Conservation (phyloP, 805 yeast species). For the Candida nitratophila region DNA sequence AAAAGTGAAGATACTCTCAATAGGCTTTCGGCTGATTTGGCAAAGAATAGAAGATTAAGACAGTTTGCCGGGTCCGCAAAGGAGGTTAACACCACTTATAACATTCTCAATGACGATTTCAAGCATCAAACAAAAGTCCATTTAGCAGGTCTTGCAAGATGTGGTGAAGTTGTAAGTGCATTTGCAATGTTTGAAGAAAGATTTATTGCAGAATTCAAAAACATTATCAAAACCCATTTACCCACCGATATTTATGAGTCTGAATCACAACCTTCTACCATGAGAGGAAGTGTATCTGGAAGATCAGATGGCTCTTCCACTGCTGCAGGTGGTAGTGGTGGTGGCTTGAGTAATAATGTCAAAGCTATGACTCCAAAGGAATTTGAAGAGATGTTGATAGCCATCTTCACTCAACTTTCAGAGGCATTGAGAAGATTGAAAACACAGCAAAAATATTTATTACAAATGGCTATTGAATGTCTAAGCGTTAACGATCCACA, state of each 20-base stretch:
- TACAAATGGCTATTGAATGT: constrained; percentile 60
- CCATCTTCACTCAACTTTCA: constrained; percentile 54
- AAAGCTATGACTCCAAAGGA: constrained; percentile 66
- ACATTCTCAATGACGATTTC: constrained; percentile 30
- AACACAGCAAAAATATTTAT: constrained; percentile 68
- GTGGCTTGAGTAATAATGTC: constrained; percentile 32
- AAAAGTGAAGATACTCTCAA: constrained; percentile 41
- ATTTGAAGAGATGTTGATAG: constrained; percentile 62
- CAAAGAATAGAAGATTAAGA: constrained; percentile 4
- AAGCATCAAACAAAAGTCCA: constrained; percentile 37
- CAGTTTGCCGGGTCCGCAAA: constrained; percentile 15
- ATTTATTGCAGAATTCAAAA: constrained; percentile 64
- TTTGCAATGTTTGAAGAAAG: constrained; percentile 59
- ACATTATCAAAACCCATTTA: constrained; percentile 55
- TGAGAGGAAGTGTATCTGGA: constrained; percentile 14
- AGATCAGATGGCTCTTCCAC: constrained; percentile 22
- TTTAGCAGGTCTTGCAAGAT: constrained; percentile 50
- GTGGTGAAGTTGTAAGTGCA: constrained; percentile 56
- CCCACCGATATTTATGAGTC: constrained; percentile 39
- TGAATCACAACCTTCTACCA: constrained; percentile 3
- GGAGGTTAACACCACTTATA: constrained; percentile 25
- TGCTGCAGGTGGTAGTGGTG: constrained; percentile 22
- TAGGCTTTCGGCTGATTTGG: constrained; percentile 30
- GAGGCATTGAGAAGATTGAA: constrained; percentile 71
- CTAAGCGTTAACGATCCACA: constrained; percentile 23